Evolutionary conservation across 495 filamentous ascomycete genomes (phyloP).

Genomic region (Daldinia caldariorum): DNA sequence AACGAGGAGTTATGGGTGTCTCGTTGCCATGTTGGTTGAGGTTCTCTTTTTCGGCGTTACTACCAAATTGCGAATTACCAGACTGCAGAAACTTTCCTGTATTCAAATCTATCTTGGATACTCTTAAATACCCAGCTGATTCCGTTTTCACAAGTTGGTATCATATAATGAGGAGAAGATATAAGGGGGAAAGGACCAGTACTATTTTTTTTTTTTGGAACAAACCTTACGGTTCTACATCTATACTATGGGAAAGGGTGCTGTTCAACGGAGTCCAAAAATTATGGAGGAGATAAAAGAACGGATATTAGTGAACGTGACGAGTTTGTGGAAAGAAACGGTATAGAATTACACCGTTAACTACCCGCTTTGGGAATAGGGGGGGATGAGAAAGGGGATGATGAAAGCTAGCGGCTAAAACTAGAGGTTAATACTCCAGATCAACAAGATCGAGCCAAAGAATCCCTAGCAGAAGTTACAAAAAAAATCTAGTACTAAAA

Average conservation of each 20-base stretch:
- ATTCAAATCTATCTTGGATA: slow-evolving; percentile 32
- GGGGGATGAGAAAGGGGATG: slow-evolving; percentile 26
- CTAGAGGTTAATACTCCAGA: slow-evolving; percentile 39
- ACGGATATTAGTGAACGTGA: slow-evolving; percentile 25
- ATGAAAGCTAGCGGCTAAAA: slow-evolving; percentile 34
- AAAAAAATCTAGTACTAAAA: too few species aligned
- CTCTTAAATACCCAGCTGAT: slow-evolving; percentile 37
- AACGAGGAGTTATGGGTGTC: slow-evolving; percentile 32
- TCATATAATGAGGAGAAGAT: slow-evolving; percentile 27
- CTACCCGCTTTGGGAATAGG: slow-evolving; percentile 26
- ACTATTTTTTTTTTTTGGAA: slow-evolving; percentile 22
- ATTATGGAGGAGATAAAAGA: slow-evolving; percentile 24
- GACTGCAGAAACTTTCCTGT: slow-evolving; percentile 37
- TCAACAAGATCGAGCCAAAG: slow-evolving; percentile 34
- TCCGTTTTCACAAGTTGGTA: slow-evolving; percentile 30
- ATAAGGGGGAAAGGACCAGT: slow-evolving; percentile 9
- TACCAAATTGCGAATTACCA: slow-evolving; percentile 45
- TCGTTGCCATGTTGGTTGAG: slow-evolving; percentile 13
- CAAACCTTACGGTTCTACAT: slow-evolving; percentile 18
- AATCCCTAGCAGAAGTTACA: slow-evolving; percentile 6
- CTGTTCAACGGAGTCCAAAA: slow-evolving; percentile 42
- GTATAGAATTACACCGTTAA: slow-evolving; percentile 30
- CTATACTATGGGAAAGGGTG: slow-evolving; percentile 22
- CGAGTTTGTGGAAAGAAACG: slow-evolving; percentile 26
- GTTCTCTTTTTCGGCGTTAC: slow-evolving; percentile 14